Base-by-base conservation (phyloP, 257 asterid species). In the Agastache rugosa region DNA sequence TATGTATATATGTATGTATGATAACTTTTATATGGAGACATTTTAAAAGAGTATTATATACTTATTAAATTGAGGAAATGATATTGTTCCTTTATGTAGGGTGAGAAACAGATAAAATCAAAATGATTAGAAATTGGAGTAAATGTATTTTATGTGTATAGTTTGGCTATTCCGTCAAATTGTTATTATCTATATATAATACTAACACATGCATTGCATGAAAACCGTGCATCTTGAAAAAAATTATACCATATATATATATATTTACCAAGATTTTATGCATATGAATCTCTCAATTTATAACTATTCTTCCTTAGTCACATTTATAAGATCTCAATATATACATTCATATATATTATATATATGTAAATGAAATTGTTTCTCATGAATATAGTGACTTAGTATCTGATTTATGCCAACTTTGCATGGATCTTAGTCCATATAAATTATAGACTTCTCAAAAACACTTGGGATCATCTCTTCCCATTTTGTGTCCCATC, bases 291-390 rank as follows among this genome's bases (percentile, higher is more conserved):
- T 54, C 48, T 12, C 12, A 56, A 55, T 22, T 71, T 48, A 72
- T 72, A 42, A 7, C 1, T 65, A 73, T 83, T 74, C 78, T 70
- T 56, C 68, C 69, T 74, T 73, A 5, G 77, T 34, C 54, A 6
- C 9, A 31, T 65, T 15, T 27, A 63, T 53, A 34, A 39, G 8
- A 20, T 10, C 37, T 31, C 37, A 31, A 31, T 31, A 31, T 31
- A 31, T 5, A 31, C 4, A 5, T 31, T 4, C 37, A 31, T 29
- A 31, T 31, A 31, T 31, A n/a, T n/a, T n/a, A n/a, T 31, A 31
- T 31, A 31, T 5, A 31, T 31, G 37, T 5, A 35, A 78, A 50
- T 47, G 69, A 27, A 58, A 12, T 23, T 19, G 15, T 45, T 55
- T 8, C 14, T 42, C 4, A 25, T 8, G 9, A 16, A 48, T 53